phyloP scores from a whole-genome alignment of 805 yeast genomes.

The Ogataea henricii region DNA sequence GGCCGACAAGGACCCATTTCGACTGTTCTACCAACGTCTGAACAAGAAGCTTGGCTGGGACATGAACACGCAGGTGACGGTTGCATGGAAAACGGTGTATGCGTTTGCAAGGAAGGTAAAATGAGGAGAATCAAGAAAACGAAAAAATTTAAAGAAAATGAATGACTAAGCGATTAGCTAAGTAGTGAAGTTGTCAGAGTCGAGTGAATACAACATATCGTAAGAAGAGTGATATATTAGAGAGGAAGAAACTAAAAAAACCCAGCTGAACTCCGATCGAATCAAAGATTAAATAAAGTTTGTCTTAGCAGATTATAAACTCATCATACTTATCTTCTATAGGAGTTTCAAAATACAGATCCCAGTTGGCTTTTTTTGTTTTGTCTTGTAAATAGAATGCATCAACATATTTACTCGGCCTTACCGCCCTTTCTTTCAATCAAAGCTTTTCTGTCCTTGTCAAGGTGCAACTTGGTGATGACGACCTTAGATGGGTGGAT shows the following conservation, averaged over 20 bases:
- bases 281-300: constrained; percentile 11
- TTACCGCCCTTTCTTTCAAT: constrained; percentile 98
- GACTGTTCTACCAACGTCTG: constrained; percentile 37
- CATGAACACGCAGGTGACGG: constrained; percentile 38
- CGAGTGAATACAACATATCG: too few relatives aligned
- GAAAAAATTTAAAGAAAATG: not conserved
- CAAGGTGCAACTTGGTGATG: constrained; percentile 96
- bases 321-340: constrained; percentile 9
- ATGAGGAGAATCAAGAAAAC: constrained; percentile 1
- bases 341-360: constrained; percentile 9
- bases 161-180: not conserved
- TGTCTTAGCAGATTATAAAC: constrained; percentile 16
- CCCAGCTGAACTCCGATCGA: not conserved
- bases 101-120: constrained; percentile 43
- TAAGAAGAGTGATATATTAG: constrained; percentile 7
- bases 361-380: constrained; percentile 8
- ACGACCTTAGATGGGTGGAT: constrained; percentile 98
- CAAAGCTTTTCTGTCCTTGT: constrained; percentile 98
- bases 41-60: constrained; percentile 49
- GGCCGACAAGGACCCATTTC: constrained; percentile 37
- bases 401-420: constrained; percentile 64
- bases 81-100: constrained; percentile 54
- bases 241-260: not conserved
- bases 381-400: constrained; percentile 9
- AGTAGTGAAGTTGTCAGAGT: too few relatives aligned